Percentiles rank a stretch among this genome's conserved stretches.
Conservation (phyloP, 225 moss, liverwort and hornwort genomes). For the Asterella californica region DNA sequence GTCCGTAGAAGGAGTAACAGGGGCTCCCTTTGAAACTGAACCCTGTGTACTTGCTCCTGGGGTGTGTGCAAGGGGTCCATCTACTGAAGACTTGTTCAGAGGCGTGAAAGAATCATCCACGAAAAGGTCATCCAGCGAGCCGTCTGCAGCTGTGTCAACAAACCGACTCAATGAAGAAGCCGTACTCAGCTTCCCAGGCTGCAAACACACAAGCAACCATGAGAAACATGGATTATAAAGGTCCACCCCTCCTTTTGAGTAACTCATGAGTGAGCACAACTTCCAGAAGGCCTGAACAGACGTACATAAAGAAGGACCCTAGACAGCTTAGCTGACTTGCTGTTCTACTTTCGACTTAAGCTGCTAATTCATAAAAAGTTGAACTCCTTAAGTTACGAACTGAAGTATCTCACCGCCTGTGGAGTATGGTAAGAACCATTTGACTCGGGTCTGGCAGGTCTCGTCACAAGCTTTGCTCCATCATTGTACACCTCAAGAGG, state of each 20-base stretch:
- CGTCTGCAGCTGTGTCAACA: slow-evolving; percentile 64
- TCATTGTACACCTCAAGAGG: slow-evolving; percentile 11
- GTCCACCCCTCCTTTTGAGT: not conserved
- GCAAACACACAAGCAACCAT: slow-evolving; percentile 15
- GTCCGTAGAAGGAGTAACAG: slow-evolving; percentile 22
- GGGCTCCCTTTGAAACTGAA: slow-evolving; percentile 38
- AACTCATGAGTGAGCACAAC: no score
- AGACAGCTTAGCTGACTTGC: not conserved
- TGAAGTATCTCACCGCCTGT: slow-evolving; percentile 22
- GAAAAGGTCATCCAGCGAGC: slow-evolving; percentile 55
- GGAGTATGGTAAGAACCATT: slow-evolving; percentile 38
- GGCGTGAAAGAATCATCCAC: slow-evolving; percentile 40
- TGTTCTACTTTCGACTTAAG: not conserved
- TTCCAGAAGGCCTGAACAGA: no score
- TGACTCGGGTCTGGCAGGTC: slow-evolving; percentile 20
- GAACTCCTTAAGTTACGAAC: no score
- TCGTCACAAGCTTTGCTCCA: slow-evolving; percentile 29
- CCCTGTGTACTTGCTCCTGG: slow-evolving; percentile 34
- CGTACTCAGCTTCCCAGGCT: slow-evolving; percentile 39
- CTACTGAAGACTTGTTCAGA: slow-evolving; percentile 25
- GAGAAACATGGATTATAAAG: no score
- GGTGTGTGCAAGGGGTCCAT: slow-evolving; percentile 50
- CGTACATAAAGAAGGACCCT: not conserved
- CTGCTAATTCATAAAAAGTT: not conserved
- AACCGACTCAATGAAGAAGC: slow-evolving; percentile 48